Evolutionary conservation across 768 basidiomycete genomes (phyloP), one percentile per base, ranked within the genome.

Genomic region (Mycena filopes): DNA sequence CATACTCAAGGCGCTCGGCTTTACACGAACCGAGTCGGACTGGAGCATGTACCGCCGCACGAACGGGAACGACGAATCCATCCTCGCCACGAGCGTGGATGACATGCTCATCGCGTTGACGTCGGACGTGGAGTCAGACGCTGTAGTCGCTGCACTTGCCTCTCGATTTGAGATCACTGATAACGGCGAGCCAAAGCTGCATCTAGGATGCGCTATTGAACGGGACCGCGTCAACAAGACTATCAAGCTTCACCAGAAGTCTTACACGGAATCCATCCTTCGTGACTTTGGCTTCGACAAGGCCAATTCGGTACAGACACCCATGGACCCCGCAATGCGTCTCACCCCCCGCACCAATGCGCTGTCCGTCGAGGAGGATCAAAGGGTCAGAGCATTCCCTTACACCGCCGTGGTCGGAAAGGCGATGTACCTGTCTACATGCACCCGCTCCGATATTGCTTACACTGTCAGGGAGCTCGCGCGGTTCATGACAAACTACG

Each of bases 371-470:
- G 63, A 70, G 2, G 66, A 72, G 13, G 21, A 4, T 0, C 20
- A 31, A 12, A 53, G 41, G 13, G 51, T 61, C 29, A 21, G 38
- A 28, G 40, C 53, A 0, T 70, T 66, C 41, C 25, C 62, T 0
- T 72, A 71, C 28, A 12, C 36, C 0, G 46, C 55, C 0, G 45
- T 74, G 0, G 68, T 74, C 1, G 72, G 70, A 8, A 72, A 51
- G 0, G 25, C 67, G 0, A 75, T 74, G 65, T 74, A 75, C 45
- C 51, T 73, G 0, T 33, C 62, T 0, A 65, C 70, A 0, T 63
- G 56, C 16, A 29, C 50, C 2, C 60, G 29, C 23, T n/a, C 60
- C 8, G 60, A 62, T 33, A 54, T 62, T 33, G 40, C 60, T 0
- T 62, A 62, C 31, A 53, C 51, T 4, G 60, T 62, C 23, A 6